A percentile compares a stretch with the other conserved stretches of the same genome.
phyloP scores from a whole-genome alignment of 2,329 filamentous ascomycete genomes.

The Sordariomycetes sp. region DNA sequence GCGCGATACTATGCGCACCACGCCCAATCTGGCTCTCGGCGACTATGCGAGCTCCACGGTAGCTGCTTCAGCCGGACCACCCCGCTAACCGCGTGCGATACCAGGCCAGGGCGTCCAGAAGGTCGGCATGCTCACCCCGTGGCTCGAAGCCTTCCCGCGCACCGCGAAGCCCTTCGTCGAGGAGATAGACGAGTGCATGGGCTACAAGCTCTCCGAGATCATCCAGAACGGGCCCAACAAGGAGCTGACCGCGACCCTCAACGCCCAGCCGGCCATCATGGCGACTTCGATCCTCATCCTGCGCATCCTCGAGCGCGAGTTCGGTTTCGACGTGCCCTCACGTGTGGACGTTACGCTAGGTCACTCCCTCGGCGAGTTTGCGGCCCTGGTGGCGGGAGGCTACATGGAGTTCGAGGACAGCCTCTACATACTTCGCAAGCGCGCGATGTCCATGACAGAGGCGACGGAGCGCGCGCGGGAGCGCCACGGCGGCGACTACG shows the following conservation, averaged over 20 bases:
- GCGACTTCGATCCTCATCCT: slow-evolving; percentile 84
- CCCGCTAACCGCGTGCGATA: background rate
- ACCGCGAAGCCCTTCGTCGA: slow-evolving; percentile 68
- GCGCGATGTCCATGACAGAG: slow-evolving; percentile 72
- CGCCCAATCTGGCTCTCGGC: background rate
- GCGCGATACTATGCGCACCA: background rate
- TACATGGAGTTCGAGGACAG: slow-evolving; percentile 70
- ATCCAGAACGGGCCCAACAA: slow-evolving; percentile 72
- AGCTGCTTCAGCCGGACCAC: background rate
- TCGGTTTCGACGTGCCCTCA: slow-evolving; percentile 57
- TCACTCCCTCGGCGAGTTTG: slow-evolving; percentile 87
- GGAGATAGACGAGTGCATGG: slow-evolving; percentile 65
- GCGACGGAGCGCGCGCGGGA: slow-evolving; percentile 56
- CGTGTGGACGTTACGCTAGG: slow-evolving; percentile 74
- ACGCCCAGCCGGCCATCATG: slow-evolving; percentile 94
- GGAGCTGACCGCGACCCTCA: slow-evolving; percentile 65
- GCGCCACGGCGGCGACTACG: slow-evolving; percentile 66
- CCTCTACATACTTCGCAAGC: slow-evolving; percentile 59
- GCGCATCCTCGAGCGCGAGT: slow-evolving; percentile 74
- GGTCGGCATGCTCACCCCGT: slow-evolving; percentile 75
- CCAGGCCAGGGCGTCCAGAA: slow-evolving; percentile 82
- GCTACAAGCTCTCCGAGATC: slow-evolving; percentile 60
- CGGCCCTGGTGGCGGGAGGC: slow-evolving; percentile 74
- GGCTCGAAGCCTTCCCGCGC: slow-evolving; percentile 73
- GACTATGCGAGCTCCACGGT: background rate